These are phyloP conservation scores for Talaromyces rugulosus DNA, from an alignment of 2,329 filamentous ascomycete species.

Conservation along the genomic window DNA sequence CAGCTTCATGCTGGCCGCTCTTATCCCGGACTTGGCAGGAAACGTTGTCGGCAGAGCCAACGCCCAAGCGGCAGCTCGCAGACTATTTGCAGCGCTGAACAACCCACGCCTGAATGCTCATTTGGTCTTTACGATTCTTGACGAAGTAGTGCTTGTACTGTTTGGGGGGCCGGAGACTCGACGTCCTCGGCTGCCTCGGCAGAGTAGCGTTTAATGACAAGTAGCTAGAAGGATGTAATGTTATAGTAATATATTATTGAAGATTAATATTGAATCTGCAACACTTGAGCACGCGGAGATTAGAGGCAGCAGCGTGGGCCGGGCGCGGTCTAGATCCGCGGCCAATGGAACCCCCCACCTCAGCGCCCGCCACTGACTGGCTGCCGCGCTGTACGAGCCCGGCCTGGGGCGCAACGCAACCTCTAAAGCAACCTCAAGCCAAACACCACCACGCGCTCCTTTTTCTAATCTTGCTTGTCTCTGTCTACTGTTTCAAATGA, in stretches of 20 bases:
- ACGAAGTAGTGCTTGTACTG: constrained; percentile 64
- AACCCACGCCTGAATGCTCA: constrained; percentile 81
- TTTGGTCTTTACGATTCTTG: constrained; percentile 65
- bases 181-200: constrained; percentile 1
- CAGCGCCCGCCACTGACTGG: not conserved
- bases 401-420: not conserved
- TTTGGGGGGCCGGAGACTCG: constrained; percentile 44
- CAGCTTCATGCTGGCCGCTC: constrained; percentile 78
- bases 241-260: not conserved
- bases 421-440: not conserved
- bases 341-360: not conserved
- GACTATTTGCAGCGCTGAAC: constrained; percentile 86
- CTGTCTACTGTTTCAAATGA: not conserved
- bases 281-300: not conserved
- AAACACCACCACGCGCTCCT: not conserved
- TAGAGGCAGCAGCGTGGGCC: not conserved
- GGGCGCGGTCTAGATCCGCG: not conserved
- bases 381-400: not conserved
- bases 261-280: not conserved
- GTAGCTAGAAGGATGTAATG: not conserved
- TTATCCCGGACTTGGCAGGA: constrained; percentile 85
- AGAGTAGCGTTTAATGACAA: not conserved
- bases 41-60: constrained; percentile 92
- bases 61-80: constrained; percentile 81
- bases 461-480: not conserved